Evolutionary conservation across 805 yeast species (phyloP), one percentile per base, ranked within the genome.

Genomic region (Barnettozyma siamensis): DNA sequence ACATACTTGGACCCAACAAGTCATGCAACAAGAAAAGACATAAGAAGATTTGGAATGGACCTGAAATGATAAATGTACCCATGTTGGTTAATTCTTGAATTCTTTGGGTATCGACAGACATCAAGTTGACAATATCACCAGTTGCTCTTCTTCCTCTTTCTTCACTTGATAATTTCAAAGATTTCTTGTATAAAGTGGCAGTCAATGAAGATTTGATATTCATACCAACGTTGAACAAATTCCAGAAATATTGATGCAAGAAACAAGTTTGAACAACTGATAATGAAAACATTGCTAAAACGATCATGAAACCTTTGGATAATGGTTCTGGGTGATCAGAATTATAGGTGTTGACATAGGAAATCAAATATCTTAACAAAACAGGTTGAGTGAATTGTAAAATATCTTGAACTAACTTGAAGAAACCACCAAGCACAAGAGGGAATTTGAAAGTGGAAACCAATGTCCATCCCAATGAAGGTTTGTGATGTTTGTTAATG

Each of bases 31-130:
- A 81, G 33, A 72, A 61, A 46, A 89, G 69, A 69, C 97, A 88
- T 43, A 89, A 63, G 19, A 72, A 55, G 50, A 89, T 78, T 64
- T 89, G 96, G 64, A 88, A 83, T 1, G 97, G 97, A 37, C 95
- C 95, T 1, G 95, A 87, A 95, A 96, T 88, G 38, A 86, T 69
- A 40, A 87, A 71, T 53, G 86, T 83, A 47, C 88, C 75, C 61
- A 81, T 77, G 58, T 85, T 88, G 19, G 83, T 76, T 42, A 88
- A 69, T 51, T 86, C 95, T 59, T 86, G 95, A 42, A 89, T 66
- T 64, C 95, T 78, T 64, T 85, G 95, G 3, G 88, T 80, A 65
- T 89, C 98, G 34, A 89, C 95, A 40, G 95, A 81, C 96, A 89
- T 88, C 54, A 89, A 70, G 58, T 89, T 89, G 43, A 89, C 97